phyloP scores from a whole-genome alignment of 2,329 filamentous ascomycete species.

The Monosporascus sp. region DNA sequence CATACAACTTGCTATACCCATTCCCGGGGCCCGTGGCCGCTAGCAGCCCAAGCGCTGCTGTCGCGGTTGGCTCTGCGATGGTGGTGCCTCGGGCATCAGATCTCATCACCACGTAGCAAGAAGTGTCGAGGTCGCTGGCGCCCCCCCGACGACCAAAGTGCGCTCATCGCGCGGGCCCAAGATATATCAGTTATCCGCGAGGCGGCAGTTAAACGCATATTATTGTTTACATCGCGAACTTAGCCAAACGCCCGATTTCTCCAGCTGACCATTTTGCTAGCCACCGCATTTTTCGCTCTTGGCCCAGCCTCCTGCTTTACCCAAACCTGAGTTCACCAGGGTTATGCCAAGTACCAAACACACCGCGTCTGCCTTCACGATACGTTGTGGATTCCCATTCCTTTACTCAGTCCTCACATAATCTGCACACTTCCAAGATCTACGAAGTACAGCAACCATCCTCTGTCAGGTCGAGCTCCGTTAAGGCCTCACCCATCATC shows the following conservation, averaged over 20 bases:
- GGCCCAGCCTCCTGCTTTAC: slow-evolving; percentile 16
- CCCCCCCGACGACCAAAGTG: too few relatives aligned
- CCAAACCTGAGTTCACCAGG: neutral
- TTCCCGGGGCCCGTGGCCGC: neutral
- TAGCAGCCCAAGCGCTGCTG: slow-evolving; percentile 14
- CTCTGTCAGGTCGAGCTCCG: neutral
- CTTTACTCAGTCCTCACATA: neutral
- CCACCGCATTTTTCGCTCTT: slow-evolving; percentile 14
- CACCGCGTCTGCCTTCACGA: neutral
- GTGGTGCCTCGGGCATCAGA: slow-evolving; percentile 11
- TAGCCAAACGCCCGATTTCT: neutral
- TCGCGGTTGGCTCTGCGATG: slow-evolving; percentile 8
- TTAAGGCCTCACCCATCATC: neutral
- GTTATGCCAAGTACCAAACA: neutral
- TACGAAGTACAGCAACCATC: neutral
- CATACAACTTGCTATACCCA: neutral
- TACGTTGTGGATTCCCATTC: neutral
- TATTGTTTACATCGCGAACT: neutral
- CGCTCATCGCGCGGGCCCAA: too few relatives aligned
- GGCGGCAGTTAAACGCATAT: neutral
- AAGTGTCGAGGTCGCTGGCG: neutral
- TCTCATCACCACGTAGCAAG: neutral
- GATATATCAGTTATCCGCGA: neutral
- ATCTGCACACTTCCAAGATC: neutral
- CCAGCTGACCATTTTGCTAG: slow-evolving; percentile 4